These are phyloP conservation scores for Dionaea muscipula DNA, from an alignment of 179 eudicot species.

Conservation along the genomic window DNA sequence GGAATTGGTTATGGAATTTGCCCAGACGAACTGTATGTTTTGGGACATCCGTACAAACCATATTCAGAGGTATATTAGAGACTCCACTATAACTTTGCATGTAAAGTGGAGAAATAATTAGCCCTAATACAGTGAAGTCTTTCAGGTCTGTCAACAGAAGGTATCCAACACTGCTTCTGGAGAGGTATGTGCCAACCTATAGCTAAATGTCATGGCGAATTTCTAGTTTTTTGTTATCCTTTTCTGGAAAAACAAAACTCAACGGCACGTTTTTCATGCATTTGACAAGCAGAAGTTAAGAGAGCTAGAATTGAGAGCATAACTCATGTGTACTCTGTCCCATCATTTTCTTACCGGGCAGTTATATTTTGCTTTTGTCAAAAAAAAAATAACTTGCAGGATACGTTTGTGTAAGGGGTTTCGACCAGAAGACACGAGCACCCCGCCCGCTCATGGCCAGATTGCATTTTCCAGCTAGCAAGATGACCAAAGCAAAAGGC, in stretches of 20 bases:
- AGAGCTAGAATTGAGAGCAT: too few relatives aligned
- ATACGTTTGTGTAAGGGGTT: slow-evolving; percentile 59
- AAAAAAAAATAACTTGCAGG: slow-evolving; percentile 20
- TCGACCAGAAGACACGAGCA: slow-evolving; percentile 37
- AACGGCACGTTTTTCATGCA: too few relatives aligned
- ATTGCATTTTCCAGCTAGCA: slow-evolving; percentile 54
- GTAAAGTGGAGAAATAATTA: neutral
- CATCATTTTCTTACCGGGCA: too few relatives aligned
- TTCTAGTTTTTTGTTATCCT: too few relatives aligned
- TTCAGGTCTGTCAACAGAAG: neutral
- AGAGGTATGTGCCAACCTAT: neutral
- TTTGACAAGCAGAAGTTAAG: too few relatives aligned
- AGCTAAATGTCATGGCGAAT: too few relatives aligned
- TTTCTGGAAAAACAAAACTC: too few relatives aligned
- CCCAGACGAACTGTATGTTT: slow-evolving; percentile 35
- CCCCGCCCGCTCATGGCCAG: slow-evolving; percentile 65
- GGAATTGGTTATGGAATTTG: slow-evolving; percentile 29
- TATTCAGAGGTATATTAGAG: slow-evolving; percentile 27
- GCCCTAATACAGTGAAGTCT: neutral
- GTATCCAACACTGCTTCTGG: neutral
- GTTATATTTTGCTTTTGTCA: too few relatives aligned
- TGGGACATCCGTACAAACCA: slow-evolving; percentile 35
- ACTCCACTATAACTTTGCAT: neutral
- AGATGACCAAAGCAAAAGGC: slow-evolving; percentile 21
- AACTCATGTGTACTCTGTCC: too few relatives aligned